Evolutionary conservation across 208 protist species (phyloP).

Genomic region (Histomonas meleagridis): DNA sequence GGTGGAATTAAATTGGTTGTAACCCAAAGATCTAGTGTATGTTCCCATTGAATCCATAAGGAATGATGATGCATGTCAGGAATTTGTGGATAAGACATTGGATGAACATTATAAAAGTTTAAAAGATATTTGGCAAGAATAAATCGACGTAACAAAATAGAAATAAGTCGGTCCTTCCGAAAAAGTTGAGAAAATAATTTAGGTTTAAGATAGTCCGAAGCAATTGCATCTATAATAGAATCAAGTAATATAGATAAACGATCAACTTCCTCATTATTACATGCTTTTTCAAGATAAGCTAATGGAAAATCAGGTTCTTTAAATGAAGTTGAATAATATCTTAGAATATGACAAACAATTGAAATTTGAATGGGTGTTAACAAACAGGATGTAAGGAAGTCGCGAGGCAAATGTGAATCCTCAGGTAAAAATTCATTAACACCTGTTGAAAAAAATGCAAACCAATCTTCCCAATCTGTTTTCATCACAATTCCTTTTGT

Average conservation of each 20-base stretch:
- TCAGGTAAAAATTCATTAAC: background rate
- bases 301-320: background rate
- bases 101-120: background rate
- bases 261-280: background rate
- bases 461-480: background rate
- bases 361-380: background rate
- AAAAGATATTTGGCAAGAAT: background rate
- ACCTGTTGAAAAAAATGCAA: background rate
- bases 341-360: constrained; percentile 12
- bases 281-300: background rate
- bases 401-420: background rate
- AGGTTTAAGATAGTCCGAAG: background rate
- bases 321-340: background rate
- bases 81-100: background rate
- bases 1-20: background rate
- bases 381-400: background rate
- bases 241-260: background rate
- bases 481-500: background rate
- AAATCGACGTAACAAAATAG: background rate
- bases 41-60: background rate
- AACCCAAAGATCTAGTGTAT: background rate
- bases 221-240: background rate
- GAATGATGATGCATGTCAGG: background rate
- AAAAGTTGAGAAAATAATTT: background rate
- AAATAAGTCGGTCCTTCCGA: background rate